These are phyloP conservation scores for Paracoccidioides brasiliensis DNA, from an alignment of 2,329 filamentous ascomycete species.

Conservation along the genomic window DNA sequence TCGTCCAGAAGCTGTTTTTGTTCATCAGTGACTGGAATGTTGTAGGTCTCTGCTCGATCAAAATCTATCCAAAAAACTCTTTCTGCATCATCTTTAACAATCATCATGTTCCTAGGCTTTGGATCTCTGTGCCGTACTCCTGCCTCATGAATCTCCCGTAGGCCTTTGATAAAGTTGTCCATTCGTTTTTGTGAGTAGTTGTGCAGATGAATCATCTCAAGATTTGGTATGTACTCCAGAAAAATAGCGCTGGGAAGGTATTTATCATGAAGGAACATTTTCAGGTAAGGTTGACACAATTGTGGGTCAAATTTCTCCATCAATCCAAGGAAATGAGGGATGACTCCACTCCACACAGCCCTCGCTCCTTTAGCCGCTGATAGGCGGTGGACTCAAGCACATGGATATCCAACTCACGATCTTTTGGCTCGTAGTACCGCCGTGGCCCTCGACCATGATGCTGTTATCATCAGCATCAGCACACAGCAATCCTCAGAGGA, in stretches of 20 bases:
- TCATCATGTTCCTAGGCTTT: slow-evolving; percentile 17
- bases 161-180: slow-evolving; percentile 11
- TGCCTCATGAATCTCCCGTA: slow-evolving; percentile 15
- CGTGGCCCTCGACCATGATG: slow-evolving; percentile 3
- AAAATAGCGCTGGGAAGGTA: slow-evolving; percentile 14
- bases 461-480: not conserved
- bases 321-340: slow-evolving; percentile 6
- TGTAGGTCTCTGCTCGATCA: slow-evolving; percentile 3
- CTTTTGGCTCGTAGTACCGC: not conserved
- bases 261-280: slow-evolving; percentile 10
- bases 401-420: not conserved
- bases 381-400: slow-evolving; percentile 7
- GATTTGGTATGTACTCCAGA: slow-evolving; percentile 17
- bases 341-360: slow-evolving; percentile 6
- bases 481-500: not conserved
- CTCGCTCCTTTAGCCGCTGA: slow-evolving; percentile 5
- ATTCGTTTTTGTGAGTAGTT: slow-evolving; percentile 14
- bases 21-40: not conserved
- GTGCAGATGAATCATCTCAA: slow-evolving; percentile 12
- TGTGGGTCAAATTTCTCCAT: slow-evolving; percentile 8
- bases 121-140: slow-evolving; percentile 15
- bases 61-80: slow-evolving; percentile 11
- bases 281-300: slow-evolving; percentile 4
- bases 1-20: slow-evolving; percentile 3
- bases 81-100: slow-evolving; percentile 7